Evolutionary conservation across 495 filamentous ascomycete species (phyloP).

Genomic region (Talaromyces trachyspermus): DNA sequence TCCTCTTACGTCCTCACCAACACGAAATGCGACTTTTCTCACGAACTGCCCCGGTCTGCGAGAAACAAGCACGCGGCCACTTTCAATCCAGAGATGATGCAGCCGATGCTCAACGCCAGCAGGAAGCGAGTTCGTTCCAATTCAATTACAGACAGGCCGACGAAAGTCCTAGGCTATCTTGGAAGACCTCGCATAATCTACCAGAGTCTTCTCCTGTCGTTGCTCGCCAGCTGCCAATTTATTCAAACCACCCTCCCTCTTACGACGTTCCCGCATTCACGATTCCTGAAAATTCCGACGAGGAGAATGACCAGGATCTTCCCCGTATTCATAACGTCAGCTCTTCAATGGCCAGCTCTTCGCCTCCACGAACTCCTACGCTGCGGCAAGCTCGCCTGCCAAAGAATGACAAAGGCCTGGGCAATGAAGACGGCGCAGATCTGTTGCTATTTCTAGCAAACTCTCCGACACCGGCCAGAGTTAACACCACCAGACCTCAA

Average conservation of each 20-base stretch:
- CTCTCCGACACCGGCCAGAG: conserved; percentile 75
- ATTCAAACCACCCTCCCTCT: conserved; percentile 55
- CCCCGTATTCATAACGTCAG: conserved; percentile 59
- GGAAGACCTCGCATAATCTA: conserved; percentile 66
- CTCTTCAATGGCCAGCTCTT: conserved; percentile 53
- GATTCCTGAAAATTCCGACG: conserved; percentile 60
- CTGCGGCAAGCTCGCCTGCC: conserved; percentile 52
- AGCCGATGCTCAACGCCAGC: conserved; percentile 39
- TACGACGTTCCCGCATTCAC: conserved; percentile 58
- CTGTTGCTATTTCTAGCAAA: conserved; percentile 86
- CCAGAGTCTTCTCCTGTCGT: conserved; percentile 74
- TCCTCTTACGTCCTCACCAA: conserved; percentile 37
- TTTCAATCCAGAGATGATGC: conserved; percentile 38
- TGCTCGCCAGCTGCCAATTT: conserved; percentile 20
- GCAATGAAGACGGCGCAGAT: conserved; percentile 80
- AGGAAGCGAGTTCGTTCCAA: conserved; percentile 66
- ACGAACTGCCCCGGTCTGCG: conserved; percentile 38
- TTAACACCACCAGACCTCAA: conserved; percentile 28
- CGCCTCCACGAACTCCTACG: conserved; percentile 73
- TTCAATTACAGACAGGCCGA: conserved; percentile 51
- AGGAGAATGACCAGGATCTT: conserved; percentile 66
- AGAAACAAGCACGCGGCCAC: conserved; percentile 42
- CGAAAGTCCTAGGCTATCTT: conserved; percentile 51
- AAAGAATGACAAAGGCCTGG: conserved; percentile 34
- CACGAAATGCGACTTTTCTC: conserved; percentile 32